Conservation (phyloP, 1,139 yeast species). For the Candida buenavistaensis region DNA sequence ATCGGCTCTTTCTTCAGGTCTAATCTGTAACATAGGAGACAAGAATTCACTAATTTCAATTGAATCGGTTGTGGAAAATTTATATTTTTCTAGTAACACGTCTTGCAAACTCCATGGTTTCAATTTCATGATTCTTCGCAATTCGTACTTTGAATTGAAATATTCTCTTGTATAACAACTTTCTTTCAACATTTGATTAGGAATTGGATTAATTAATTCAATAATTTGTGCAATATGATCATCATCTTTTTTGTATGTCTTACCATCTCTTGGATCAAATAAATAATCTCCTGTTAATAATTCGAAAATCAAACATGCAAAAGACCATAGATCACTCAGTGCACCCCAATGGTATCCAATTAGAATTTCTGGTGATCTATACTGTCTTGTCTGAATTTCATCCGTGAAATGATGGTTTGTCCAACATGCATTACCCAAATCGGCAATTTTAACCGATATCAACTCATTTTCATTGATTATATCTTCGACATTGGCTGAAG, state of each 20-base stretch:
- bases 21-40: constrained; percentile 68
- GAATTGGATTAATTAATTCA: constrained; percentile 46
- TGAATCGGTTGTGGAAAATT: constrained; percentile 56
- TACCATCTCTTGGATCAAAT: constrained; percentile 50
- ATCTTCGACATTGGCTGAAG: constrained; percentile 12
- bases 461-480: constrained; percentile 37
- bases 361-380: constrained; percentile 48
- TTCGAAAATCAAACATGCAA: constrained; percentile 48
- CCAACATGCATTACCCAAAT: constrained; percentile 54
- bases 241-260: constrained; percentile 47
- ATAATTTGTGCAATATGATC: constrained; percentile 52
- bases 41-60: constrained; percentile 61
- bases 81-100: constrained; percentile 58
- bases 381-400: constrained; percentile 52
- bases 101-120: constrained; percentile 53
- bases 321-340: constrained; percentile 49
- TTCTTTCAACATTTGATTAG: constrained; percentile 44
- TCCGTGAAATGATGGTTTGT: constrained; percentile 50
- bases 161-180: constrained; percentile 44
- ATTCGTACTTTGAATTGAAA: constrained; percentile 51
- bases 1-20: constrained; percentile 72
- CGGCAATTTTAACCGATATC: constrained; percentile 51
- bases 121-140: constrained; percentile 56
- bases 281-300: constrained; percentile 49
- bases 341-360: constrained; percentile 55